Percentiles rank a stretch among this genome's conserved stretches.
phyloP scores from a whole-genome alignment of 208 protist species.

The Trichomonas gallinae region DNA sequence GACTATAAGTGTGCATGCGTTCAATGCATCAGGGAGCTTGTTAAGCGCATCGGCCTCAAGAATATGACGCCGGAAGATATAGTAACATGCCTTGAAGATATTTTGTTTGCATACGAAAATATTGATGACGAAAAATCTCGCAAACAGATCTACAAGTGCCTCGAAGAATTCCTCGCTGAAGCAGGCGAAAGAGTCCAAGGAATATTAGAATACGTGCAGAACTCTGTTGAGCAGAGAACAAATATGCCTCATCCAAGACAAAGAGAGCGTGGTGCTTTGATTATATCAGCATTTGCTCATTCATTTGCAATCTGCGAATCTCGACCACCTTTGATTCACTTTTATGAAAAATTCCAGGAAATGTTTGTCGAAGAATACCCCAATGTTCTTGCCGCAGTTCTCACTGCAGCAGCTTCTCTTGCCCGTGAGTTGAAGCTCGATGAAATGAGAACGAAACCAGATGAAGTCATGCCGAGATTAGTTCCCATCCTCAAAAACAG shows the following conservation, averaged over 20 bases:
- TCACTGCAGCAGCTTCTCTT: slow-evolving; percentile 75
- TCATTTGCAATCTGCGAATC: slow-evolving; percentile 53
- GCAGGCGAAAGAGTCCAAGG: background rate
- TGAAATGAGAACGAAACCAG: slow-evolving; percentile 79
- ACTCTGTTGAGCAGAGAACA: background rate
- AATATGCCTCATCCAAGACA: slow-evolving; percentile 28
- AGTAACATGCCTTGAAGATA: slow-evolving; percentile 81
- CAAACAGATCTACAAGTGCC: background rate
- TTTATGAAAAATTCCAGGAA: slow-evolving; percentile 87
- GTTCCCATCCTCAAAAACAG: slow-evolving; percentile 95
- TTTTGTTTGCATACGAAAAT: slow-evolving; percentile 75
- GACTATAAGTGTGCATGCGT: slow-evolving; percentile 70
- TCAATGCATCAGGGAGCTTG: slow-evolving; percentile 47
- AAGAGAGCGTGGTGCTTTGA: slow-evolving; percentile 83
- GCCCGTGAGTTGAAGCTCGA: slow-evolving; percentile 80
- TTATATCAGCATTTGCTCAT: slow-evolving; percentile 74
- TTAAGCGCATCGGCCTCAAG: slow-evolving; percentile 51
- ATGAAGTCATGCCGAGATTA: slow-evolving; percentile 84
- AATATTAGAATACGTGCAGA: background rate
- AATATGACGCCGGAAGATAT: slow-evolving; percentile 74
- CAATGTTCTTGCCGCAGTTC: slow-evolving; percentile 51
- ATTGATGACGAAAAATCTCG: slow-evolving; percentile 52
- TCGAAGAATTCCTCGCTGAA: background rate
- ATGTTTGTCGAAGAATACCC: slow-evolving; percentile 92
- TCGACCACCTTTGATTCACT: slow-evolving; percentile 69